These are phyloP conservation scores for Bolboschoenus planiculmis DNA, from an alignment of 176 grass and related monocot genomes.

Conservation along the genomic window DNA sequence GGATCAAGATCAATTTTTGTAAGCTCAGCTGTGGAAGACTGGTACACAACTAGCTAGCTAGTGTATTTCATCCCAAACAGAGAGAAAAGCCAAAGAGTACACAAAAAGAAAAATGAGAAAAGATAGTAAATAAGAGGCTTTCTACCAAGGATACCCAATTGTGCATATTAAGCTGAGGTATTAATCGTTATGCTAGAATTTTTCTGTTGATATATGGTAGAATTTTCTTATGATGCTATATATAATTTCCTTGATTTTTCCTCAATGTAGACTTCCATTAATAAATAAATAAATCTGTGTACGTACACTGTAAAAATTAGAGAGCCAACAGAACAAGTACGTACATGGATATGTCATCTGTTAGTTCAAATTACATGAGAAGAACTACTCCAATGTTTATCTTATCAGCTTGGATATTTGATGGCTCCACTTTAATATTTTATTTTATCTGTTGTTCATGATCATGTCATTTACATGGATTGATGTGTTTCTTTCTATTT, in stretches of 20 bases:
- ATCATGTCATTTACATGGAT: conserved; percentile 12
- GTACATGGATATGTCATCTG: not conserved
- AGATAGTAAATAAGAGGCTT: not conserved
- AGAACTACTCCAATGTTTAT: not conserved
- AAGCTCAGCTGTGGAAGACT: too few relatives aligned
- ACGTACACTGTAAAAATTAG: not conserved
- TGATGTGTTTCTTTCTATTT: not conserved
- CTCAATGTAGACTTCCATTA: not conserved
- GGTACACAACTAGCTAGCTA: too few relatives aligned
- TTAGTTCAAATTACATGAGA: not conserved
- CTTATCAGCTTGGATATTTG: not conserved
- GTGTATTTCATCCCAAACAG: not conserved
- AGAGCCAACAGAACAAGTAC: not conserved
- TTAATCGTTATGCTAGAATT: conserved; percentile 5
- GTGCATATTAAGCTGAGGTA: conserved; percentile 8
- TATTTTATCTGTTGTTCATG: not conserved
- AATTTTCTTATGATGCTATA: not conserved
- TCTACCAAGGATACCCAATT: not conserved
- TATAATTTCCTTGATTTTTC: not conserved
- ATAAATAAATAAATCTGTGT: not conserved
- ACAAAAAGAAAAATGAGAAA: not conserved
- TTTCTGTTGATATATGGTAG: not conserved
- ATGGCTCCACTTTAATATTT: not conserved
- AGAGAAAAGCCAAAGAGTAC: not conserved
- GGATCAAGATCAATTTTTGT: not conserved